Evolutionary conservation across 2,329 filamentous ascomycete species (phyloP).

Genomic region (Balansia obtecta): DNA sequence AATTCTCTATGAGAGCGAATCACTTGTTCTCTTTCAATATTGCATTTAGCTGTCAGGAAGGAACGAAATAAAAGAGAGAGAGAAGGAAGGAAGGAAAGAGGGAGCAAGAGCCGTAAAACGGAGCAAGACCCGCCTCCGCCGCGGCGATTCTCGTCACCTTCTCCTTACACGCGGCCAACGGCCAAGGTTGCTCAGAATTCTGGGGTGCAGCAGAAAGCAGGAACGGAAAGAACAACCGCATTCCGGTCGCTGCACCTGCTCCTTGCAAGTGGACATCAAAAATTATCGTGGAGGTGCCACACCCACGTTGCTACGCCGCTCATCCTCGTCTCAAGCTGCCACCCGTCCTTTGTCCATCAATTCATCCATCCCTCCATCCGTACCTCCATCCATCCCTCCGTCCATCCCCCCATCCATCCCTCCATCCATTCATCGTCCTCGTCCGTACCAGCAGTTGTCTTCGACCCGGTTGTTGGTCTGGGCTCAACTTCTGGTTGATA

Average conservation of each 20-base stretch:
- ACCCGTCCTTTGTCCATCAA: background rate
- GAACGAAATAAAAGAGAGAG: too few relatives aligned
- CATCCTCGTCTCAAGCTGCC: background rate
- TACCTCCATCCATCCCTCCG: background rate
- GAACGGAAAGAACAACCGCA: conserved; percentile 2
- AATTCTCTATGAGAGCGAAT: too few relatives aligned
- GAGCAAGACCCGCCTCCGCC: background rate
- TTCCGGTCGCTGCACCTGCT: background rate
- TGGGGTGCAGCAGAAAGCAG: conserved; percentile 2
- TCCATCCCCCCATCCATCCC: too few relatives aligned
- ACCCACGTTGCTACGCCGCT: background rate
- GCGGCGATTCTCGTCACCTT: background rate
- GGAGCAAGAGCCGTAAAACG: too few relatives aligned
- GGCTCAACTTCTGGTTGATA: background rate
- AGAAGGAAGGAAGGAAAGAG: too few relatives aligned
- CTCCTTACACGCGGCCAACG: background rate
- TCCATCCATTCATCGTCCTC: background rate
- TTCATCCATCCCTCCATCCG: background rate
- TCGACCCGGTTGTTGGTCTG: background rate
- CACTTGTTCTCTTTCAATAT: too few relatives aligned
- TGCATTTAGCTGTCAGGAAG: too few relatives aligned
- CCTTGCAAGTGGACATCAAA: background rate
- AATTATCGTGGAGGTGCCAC: background rate
- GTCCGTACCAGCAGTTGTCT: background rate
- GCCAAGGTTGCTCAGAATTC: background rate